Conservation (phyloP, 1,284 basidiomycete genomes). For the Puccinia novopanici region DNA sequence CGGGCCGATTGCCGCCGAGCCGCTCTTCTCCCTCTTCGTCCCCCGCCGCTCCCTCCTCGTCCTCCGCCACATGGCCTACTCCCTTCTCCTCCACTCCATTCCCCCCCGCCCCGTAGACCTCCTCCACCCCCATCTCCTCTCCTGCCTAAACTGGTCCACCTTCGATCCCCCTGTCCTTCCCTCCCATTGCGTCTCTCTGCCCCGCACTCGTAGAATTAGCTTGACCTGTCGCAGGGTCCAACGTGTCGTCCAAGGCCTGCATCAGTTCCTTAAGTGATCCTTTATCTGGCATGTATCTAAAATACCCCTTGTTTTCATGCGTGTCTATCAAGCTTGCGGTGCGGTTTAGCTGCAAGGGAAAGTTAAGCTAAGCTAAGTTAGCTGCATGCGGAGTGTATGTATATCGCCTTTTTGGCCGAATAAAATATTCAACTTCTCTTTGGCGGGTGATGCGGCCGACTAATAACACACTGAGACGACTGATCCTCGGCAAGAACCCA, state of each 20-base stretch:
- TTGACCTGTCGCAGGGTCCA: constrained; percentile 81
- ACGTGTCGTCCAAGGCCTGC: constrained; percentile 56
- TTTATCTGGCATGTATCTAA: no score
- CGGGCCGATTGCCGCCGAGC: constrained; percentile 67
- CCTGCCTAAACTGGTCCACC: constrained; percentile 28
- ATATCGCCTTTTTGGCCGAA: no score
- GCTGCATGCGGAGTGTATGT: no score
- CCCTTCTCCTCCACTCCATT: constrained; percentile 68
- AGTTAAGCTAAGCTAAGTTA: no score
- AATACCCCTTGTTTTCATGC: no score
- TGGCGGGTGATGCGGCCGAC: no score
- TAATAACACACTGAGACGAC: background rate
- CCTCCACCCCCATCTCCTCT: constrained; percentile 1
- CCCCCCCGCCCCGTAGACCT: constrained; percentile 64
- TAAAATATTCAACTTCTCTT: no score
- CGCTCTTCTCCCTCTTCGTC: constrained; percentile 73
- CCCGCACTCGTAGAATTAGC: constrained; percentile 71
- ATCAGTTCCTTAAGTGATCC: constrained; percentile 46
- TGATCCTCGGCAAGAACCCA: background rate
- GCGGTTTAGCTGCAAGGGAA: no score
- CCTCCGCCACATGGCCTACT: constrained; percentile 71
- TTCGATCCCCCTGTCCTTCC: constrained; percentile 53
- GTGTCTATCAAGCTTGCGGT: background rate
- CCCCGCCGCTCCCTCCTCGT: constrained; percentile 79
- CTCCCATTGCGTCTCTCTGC: constrained; percentile 59